Conservation (phyloP, 2,329 filamentous ascomycete species). For the Fusarium paranaense region DNA sequence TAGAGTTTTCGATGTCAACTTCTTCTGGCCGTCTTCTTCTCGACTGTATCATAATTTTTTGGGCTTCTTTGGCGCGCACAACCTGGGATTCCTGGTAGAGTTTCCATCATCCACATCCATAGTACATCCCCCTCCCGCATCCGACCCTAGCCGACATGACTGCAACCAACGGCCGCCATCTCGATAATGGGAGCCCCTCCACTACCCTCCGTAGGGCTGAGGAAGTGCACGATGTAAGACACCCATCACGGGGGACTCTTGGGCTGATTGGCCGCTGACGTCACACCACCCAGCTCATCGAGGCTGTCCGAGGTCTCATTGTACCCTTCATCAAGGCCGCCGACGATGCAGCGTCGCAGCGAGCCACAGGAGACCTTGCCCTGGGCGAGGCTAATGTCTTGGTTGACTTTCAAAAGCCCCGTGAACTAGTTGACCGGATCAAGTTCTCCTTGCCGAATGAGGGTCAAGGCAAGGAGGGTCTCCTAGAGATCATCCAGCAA, state of each 20-base stretch:
- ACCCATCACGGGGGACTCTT: background rate
- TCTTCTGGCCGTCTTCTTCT: background rate
- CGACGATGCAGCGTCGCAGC: conserved; percentile 69
- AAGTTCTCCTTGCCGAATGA: conserved; percentile 68
- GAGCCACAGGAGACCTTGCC: conserved; percentile 62
- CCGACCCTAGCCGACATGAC: conserved; percentile 40
- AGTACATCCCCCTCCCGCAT: background rate
- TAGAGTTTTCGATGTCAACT: conserved; percentile 23
- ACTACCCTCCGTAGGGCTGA: conserved; percentile 47
- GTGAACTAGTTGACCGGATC: conserved; percentile 66
- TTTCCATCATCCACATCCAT: background rate
- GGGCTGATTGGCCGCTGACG: conserved; percentile 38
- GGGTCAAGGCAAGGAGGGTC: conserved; percentile 76
- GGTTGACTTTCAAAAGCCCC: conserved; percentile 71
- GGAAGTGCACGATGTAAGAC: conserved; percentile 48
- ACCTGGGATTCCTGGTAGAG: background rate
- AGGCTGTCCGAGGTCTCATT: conserved; percentile 74
- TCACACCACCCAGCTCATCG: conserved; percentile 67
- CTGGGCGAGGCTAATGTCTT: conserved; percentile 65
- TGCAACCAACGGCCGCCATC: conserved; percentile 35
- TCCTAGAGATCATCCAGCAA: conserved; percentile 76
- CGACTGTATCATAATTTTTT: conserved; percentile 6
- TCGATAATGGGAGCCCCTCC: conserved; percentile 36
- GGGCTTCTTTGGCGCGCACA: background rate
- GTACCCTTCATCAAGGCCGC: conserved; percentile 78